phyloP scores from a whole-genome alignment of 2,329 filamentous ascomycete genomes.

The Fulvia fulva region DNA sequence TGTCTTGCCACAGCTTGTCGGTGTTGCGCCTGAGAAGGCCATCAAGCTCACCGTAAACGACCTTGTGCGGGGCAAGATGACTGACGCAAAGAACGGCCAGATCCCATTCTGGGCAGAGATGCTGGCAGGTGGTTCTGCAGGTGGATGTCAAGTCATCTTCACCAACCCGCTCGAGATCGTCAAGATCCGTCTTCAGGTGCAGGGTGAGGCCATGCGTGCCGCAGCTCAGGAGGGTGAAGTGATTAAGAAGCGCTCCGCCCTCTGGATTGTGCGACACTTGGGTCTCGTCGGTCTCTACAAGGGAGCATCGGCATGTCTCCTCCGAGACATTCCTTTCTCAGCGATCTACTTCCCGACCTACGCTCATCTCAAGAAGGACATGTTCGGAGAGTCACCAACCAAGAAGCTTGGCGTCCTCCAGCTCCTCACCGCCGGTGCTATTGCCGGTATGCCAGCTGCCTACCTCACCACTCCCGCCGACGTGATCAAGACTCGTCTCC shows the following conservation, averaged over 20 bases:
- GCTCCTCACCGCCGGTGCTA: conserved; percentile 89
- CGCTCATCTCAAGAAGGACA: conserved; percentile 85
- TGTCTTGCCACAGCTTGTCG: conserved; percentile 89
- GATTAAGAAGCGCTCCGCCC: conserved; percentile 80
- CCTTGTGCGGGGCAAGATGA: conserved; percentile 72
- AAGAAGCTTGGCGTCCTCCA: conserved; percentile 89
- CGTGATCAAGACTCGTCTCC: conserved; percentile 97
- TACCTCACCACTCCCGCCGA: conserved; percentile 97
- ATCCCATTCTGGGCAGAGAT: conserved; percentile 73
- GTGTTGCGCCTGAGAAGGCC: conserved; percentile 97
- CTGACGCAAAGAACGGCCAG: conserved; percentile 66
- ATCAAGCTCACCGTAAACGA: conserved; percentile 99
- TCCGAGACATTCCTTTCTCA: conserved; percentile 96
- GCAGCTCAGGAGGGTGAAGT: conserved; percentile 69
- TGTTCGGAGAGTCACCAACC: conserved; percentile 82
- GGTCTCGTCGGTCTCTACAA: conserved; percentile 95
- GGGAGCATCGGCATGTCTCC: conserved; percentile 86
- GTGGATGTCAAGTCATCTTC: conserved; percentile 95
- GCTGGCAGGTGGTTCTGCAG: conserved; percentile 81
- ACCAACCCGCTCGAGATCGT: conserved; percentile 98
- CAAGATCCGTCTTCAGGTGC: conserved; percentile 96
- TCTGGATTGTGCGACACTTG: conserved; percentile 96
- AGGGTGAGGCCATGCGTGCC: conserved; percentile 85
- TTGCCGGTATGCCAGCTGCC: conserved; percentile 56
- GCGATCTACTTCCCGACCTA: conserved; percentile 99